Base-by-base conservation (phyloP, 768 basidiomycete species). In the Panus rudis region DNA sequence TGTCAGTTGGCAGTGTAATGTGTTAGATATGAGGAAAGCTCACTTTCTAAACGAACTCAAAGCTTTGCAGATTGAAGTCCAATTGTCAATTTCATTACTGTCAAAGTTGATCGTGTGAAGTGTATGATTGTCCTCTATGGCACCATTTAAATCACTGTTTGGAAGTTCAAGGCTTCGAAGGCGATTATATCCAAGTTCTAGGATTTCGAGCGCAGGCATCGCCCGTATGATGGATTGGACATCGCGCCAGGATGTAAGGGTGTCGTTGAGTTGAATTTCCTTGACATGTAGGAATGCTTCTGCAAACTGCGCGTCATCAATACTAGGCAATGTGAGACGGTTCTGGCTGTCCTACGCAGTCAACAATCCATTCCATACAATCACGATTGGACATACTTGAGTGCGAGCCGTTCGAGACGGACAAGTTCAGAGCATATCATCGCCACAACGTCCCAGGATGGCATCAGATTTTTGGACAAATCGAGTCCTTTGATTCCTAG, bases 401-500 rank as follows among this genome's bases (percentile, higher is more conserved):
- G 63, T 22, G 78, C 68, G 27, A 98, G 68, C 31, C 75, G 70
- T 45, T 78, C 69, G 10, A 97, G 71, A 4, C 54, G 55, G 8
- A 73, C 76, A 3, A 97, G 65, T 53, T 82, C 80, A 10, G 55
- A 53, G 10, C 74, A 62, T 46, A 97, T 89, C 19, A 59, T 54
- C 8, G 81, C 77, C 14, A 94, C 66, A 3, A 67, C 62, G 23
- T 78, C 68, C 93, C 92, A 96, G 44, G 61, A 69, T 4, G 79
- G 60, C 24, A 96, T 52, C 14, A 96, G 71, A 61, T 72, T 92
- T 33, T 69, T 67, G 13, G 92, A 90, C 27, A 97, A 67, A 65
- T 96, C 86, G 27, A 97, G 68, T 7, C 79, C 81, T n/a, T 75
- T 76, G 33, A 92, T 70, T 54, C 76, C 90, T 93, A 31, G 19